phyloP scores from a whole-genome alignment of 495 filamentous ascomycete species.

The Aspergillus bertholletiae region DNA sequence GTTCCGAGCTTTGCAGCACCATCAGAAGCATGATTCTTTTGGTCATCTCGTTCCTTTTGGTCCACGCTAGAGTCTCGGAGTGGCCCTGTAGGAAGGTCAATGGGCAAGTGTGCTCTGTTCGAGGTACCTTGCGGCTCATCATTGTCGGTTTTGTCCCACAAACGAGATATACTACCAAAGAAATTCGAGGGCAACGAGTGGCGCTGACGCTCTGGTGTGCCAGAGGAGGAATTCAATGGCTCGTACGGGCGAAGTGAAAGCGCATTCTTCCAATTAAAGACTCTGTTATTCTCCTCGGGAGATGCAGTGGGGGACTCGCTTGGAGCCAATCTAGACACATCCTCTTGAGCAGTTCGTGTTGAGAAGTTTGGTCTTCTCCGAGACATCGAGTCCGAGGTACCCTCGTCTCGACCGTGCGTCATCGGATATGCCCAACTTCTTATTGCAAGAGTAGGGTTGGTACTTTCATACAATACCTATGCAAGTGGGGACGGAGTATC shows the following conservation, averaged over 20 bases:
- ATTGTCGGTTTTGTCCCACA: slow-evolving; percentile 21
- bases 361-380: slow-evolving; percentile 49
- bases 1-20: slow-evolving; percentile 63
- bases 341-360: slow-evolving; percentile 52
- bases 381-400: slow-evolving; percentile 30
- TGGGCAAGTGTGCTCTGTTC: slow-evolving; percentile 8
- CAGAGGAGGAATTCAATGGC: slow-evolving; percentile 20
- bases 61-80: slow-evolving; percentile 26
- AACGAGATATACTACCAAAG: slow-evolving; percentile 23
- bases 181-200: slow-evolving; percentile 22
- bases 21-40: slow-evolving; percentile 45
- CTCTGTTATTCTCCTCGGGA: slow-evolving; percentile 18
- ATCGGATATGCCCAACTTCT: slow-evolving; percentile 14
- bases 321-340: slow-evolving; percentile 47
- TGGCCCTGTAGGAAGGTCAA: slow-evolving; percentile 21
- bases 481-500: background rate
- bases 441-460: background rate
- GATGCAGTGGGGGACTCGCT: slow-evolving; percentile 24
- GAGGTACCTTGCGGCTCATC: slow-evolving; percentile 9
- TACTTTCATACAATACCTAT: background rate
- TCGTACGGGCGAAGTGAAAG: slow-evolving; percentile 29
- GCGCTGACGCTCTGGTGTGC: slow-evolving; percentile 12
- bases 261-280: slow-evolving; percentile 22
- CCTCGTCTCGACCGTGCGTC: slow-evolving; percentile 19
- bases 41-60: slow-evolving; percentile 34